phyloP scores from a whole-genome alignment of 768 basidiomycete species.

The Russula ochroleuca region DNA sequence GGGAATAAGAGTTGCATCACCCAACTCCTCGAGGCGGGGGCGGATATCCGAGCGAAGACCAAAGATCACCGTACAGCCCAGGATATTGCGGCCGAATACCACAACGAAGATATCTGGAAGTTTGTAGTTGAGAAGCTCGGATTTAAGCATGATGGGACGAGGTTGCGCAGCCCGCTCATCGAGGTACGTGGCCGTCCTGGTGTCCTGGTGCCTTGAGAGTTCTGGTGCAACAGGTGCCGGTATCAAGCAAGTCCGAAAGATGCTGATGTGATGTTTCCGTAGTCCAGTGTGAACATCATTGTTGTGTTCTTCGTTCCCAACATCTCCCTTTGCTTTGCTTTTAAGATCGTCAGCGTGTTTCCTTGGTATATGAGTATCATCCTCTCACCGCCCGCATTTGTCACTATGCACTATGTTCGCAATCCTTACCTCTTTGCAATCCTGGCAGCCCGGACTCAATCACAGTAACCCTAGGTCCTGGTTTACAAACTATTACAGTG shows the following conservation, averaged over 20 bases:
- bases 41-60: conserved; percentile 74
- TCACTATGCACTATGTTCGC: not conserved
- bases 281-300: conserved; percentile 13
- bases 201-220: not conserved
- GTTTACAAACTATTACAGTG: not conserved
- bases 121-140: conserved; percentile 82
- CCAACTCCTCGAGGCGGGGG: conserved; percentile 78
- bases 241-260: not conserved
- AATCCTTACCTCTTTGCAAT: too few species aligned
- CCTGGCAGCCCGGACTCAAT: not conserved
- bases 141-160: conserved; percentile 65
- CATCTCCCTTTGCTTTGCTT: not conserved
- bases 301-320: not conserved
- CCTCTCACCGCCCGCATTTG: not conserved
- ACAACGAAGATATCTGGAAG: conserved; percentile 74
- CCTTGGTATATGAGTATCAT: conserved; percentile 10
- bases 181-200: conserved; percentile 46
- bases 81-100: conserved; percentile 90
- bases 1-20: conserved; percentile 83
- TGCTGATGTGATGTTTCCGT: not conserved
- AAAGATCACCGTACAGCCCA: conserved; percentile 75
- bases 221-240: not conserved
- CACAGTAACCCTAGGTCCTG: not conserved
- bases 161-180: conserved; percentile 59
- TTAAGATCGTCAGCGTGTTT: conserved; percentile 2